Evolutionary conservation across 2,329 filamentous ascomycete genomes (phyloP).

Genomic region (Sporothrix pseudoabietina): DNA sequence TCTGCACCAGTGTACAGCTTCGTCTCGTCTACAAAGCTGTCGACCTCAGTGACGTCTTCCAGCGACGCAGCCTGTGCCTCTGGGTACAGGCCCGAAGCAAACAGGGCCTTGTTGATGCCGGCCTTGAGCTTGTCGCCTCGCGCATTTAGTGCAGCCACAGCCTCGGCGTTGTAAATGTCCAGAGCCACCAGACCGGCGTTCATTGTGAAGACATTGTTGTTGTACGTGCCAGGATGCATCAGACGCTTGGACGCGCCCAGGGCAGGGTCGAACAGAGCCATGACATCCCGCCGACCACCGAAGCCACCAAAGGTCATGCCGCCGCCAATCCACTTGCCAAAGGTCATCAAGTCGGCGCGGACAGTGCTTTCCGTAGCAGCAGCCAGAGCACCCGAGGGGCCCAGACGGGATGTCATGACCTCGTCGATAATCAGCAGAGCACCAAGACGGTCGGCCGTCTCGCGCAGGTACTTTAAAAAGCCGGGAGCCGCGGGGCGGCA

Average conservation of each 20-base stretch:
- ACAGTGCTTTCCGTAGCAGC: constrained; percentile 54
- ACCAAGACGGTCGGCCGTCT: constrained; percentile 27
- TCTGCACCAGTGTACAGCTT: constrained; percentile 24
- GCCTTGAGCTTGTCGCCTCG: constrained; percentile 40
- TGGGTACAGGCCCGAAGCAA: constrained; percentile 38
- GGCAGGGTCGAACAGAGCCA: constrained; percentile 67
- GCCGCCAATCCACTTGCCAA: constrained; percentile 62
- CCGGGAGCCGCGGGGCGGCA: constrained; percentile 52
- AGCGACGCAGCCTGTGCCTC: constrained; percentile 30
- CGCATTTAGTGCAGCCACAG: constrained; percentile 40
- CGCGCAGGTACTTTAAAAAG: constrained; percentile 50
- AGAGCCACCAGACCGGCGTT: constrained; percentile 52
- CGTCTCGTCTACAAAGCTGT: constrained; percentile 27
- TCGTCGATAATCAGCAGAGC: constrained; percentile 68
- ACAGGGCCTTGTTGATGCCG: constrained; percentile 39
- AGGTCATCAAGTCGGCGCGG: constrained; percentile 58
- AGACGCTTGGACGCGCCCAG: constrained; percentile 58
- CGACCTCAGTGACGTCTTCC: constrained; percentile 29
- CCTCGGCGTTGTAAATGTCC: constrained; percentile 43
- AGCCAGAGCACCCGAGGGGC: constrained; percentile 54
- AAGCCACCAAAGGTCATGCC: constrained; percentile 63
- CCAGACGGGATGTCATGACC: constrained; percentile 66
- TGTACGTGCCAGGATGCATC: constrained; percentile 62
- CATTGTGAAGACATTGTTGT: constrained; percentile 64
- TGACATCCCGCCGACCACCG: constrained; percentile 63